A percentile compares a stretch with the other conserved stretches of the same genome.
Evolutionary conservation across 768 basidiomycete genomes (phyloP).

Genomic region (Psilocybe cubensis): DNA sequence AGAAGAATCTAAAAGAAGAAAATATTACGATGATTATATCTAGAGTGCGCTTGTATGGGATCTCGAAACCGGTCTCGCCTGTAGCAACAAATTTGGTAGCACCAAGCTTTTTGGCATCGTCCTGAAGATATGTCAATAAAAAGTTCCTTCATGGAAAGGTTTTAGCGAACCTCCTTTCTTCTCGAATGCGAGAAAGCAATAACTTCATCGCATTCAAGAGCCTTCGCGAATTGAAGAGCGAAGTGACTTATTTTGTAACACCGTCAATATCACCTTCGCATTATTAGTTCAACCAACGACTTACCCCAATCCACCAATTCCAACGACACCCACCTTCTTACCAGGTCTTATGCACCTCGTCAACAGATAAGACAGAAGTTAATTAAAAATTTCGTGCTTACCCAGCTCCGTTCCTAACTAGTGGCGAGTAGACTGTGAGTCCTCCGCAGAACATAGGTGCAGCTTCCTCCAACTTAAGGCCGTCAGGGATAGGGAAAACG

Average conservation of each 20-base stretch:
- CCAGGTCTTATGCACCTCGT: slow-evolving; percentile 49
- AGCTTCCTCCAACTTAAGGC: slow-evolving; percentile 51
- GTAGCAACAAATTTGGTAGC: slow-evolving; percentile 58
- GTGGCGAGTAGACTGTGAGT: slow-evolving; percentile 65
- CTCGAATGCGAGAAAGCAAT: slow-evolving; percentile 60
- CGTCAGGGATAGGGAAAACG: slow-evolving; percentile 61
- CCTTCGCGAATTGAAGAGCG: slow-evolving; percentile 40
- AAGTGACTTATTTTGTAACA: slow-evolving; percentile 26
- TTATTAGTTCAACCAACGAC: not conserved
- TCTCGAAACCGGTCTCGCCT: slow-evolving; percentile 40
- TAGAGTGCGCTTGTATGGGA: slow-evolving; percentile 40
- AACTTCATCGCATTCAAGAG: slow-evolving; percentile 57
- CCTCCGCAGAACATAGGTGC: slow-evolving; percentile 71
- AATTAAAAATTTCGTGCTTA: slow-evolving; percentile 2
- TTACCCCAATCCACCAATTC: slow-evolving; percentile 63
- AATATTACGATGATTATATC: slow-evolving; percentile 50
- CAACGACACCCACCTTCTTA: slow-evolving; percentile 67
- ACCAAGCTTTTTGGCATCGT: slow-evolving; percentile 61
- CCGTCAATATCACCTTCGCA: not conserved
- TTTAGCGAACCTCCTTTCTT: slow-evolving; percentile 39
- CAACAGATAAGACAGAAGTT: not conserved
- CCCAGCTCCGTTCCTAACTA: slow-evolving; percentile 52
- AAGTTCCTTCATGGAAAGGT: not conserved
- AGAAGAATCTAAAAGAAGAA: not conserved
- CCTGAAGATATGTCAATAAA: slow-evolving; percentile 20